Evolutionary conservation across 306 rosid genomes (phyloP).

Genomic region (Cucumis melo): DNA sequence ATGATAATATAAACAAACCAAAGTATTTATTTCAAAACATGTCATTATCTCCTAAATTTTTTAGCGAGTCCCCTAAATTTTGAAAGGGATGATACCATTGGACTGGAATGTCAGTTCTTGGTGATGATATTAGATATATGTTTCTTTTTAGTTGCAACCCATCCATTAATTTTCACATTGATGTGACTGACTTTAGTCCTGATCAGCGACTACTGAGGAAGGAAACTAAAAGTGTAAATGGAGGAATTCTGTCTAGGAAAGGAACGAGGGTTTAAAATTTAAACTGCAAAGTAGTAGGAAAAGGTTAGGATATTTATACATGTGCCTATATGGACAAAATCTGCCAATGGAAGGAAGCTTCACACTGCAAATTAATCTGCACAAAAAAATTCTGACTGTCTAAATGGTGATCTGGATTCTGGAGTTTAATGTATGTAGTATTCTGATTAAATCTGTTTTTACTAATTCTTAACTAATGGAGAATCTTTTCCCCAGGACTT

Average conservation of each 20-base stretch:
- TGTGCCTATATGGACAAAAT: neutral
- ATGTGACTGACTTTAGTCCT: neutral
- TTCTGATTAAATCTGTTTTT: neutral
- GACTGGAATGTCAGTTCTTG: neutral
- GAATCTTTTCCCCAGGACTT: constrained; percentile 36
- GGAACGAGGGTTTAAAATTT: neutral
- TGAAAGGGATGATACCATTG: neutral
- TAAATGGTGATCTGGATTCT: neutral
- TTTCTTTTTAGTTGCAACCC: neutral
- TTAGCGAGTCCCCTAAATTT: neutral
- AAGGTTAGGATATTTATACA: neutral
- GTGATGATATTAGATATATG: neutral
- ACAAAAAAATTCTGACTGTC: neutral
- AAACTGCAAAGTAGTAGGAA: neutral
- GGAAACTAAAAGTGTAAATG: neutral
- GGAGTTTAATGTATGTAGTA: neutral
- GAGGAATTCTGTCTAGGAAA: neutral
- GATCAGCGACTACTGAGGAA: neutral
- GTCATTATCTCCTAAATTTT: neutral
- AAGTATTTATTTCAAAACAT: neutral
- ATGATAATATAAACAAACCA: neutral
- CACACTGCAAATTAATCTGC: neutral
- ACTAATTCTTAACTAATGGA: neutral
- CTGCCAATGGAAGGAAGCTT: neutral
- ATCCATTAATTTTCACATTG: neutral